Evolutionary conservation across 2,329 filamentous ascomycete genomes (phyloP), one percentile per base, ranked within the genome.

Genomic region (Aspergillus tubingensis): DNA sequence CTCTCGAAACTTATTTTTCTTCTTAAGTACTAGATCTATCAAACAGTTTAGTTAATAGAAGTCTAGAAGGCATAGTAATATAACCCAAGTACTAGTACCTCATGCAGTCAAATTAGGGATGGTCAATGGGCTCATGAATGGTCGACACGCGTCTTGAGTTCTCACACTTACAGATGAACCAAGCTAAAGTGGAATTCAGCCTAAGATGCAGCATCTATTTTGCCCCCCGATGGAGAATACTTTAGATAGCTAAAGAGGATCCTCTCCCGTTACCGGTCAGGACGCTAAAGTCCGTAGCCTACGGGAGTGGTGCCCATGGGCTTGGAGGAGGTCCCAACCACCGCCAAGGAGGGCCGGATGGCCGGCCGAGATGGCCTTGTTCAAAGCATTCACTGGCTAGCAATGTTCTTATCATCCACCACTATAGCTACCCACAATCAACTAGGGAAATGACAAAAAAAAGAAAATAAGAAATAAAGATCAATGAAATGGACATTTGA

Each of bases 281-380:
- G 47, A 41, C 44, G 43, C 41, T 59, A 36, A 32, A 36, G 32
- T 36, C 11, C 11, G 32, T 36, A 30, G 27, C 27, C 27, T 30
- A 36, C 32, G 32, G 32, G 32, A 36, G 32, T 27, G 44, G 58
- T 50, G 58, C 58, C 58, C 23, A 56, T 57, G 57, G 58, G 52
- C 48, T 57, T 38, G 32, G 51, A 58, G 54, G 60, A 53, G 57
- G 44, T 50, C 43, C 48, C 41, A 60, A 57, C 59, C 54, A 49
- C 43, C 54, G 52, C 55, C 61, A 63, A 63, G 59, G 55, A 41
- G 30, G 44, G 30, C 61, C 62, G 62, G 62, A 61, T 63, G 62
- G 62, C 54, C 60, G 64, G 62, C 64, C 64, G 62, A 63, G 57
- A 54, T 47, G 41, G 47, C 55, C 55, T 53, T 41, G 32, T 13